Evolutionary conservation across 1,284 basidiomycete species (phyloP), one percentile per base, ranked within the genome.

Genomic region (Cutaneotrichosporon sp.): DNA sequence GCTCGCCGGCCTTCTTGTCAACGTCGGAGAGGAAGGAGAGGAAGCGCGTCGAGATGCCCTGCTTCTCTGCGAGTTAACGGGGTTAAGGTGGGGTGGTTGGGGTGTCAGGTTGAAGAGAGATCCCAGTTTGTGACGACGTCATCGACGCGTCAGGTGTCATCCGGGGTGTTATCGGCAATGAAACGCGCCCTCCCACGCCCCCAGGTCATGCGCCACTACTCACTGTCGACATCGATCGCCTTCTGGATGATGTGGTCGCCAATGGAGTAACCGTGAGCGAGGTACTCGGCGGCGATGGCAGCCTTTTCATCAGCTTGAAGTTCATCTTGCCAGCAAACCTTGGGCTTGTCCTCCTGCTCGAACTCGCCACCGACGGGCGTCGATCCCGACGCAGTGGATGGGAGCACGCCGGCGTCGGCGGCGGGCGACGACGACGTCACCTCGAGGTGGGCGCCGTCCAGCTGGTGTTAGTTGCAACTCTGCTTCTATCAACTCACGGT

Each of bases 21-120:
- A 96, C 73, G 32, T 81, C 79, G 47, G 87, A 83, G 77, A 96
- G 84, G 80, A 91, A 97, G 40, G 82, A 79, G 52, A 95, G 81
- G 86, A 97, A 97, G 55, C 86, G 86, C 64, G 84, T 82, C 10
- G 92, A 95, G 72, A 97, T 97, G 40, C 94, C 94, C 72, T 90
- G 87, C 77, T 91, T 87, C 63, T 85, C 89, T 91, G 67, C 11
- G 14, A 38, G 36, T 22, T 42, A 52, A 22, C 21, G 26, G 50
- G 30, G 13, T 31, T 11, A 52, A 14, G 6, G 50, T 30, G 22
- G 30, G 30, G 26, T 11, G 26, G 38, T 30, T 26, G 4, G 21
- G 49, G 1, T 4, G 49, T 16, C 26, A 26, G 49, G 22, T 49
- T 21, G 16, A 18, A 0, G 22, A n/a, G 11, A 31, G 50, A 4